Evolutionary conservation across 2,329 filamentous ascomycete species (phyloP).

Genomic region (Penicillium brevicompactum): DNA sequence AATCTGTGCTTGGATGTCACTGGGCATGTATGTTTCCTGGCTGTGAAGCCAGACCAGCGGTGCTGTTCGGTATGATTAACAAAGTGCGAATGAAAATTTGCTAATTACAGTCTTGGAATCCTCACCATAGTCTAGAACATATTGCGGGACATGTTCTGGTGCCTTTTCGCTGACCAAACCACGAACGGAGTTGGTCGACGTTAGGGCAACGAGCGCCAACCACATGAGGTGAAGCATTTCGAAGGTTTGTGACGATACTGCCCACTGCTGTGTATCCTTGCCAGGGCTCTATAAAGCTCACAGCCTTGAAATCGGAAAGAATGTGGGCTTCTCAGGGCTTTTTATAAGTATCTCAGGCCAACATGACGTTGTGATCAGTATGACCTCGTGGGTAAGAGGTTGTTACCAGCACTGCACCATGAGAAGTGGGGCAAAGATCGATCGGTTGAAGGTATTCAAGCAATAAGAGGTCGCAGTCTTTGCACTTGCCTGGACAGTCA

Average conservation of each 20-base stretch:
- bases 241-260: not conserved
- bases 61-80: too few species aligned
- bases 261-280: not conserved
- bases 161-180: slow-evolving; percentile 3
- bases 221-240: slow-evolving; percentile 6
- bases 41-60: slow-evolving; percentile 55
- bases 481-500: not conserved
- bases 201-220: slow-evolving; percentile 9
- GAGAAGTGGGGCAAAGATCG: not conserved
- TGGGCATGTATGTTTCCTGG: slow-evolving; percentile 52
- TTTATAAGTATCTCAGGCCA: slow-evolving; percentile 3
- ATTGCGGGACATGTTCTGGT: slow-evolving; percentile 41
- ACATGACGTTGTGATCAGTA: slow-evolving; percentile 8
- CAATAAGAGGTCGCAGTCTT: not conserved
- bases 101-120: too few species aligned
- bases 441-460: not conserved
- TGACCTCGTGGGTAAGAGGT: not conserved
- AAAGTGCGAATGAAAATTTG: too few species aligned
- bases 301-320: not conserved
- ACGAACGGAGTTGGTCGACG: slow-evolving; percentile 1
- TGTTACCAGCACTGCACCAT: too few species aligned
- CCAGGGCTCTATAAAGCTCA: not conserved
- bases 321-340: not conserved
- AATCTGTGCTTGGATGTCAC: slow-evolving; percentile 51
- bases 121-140: slow-evolving; percentile 51